Conservation (phyloP, 805 yeast species). For the Yamadazyma akitaensis region DNA sequence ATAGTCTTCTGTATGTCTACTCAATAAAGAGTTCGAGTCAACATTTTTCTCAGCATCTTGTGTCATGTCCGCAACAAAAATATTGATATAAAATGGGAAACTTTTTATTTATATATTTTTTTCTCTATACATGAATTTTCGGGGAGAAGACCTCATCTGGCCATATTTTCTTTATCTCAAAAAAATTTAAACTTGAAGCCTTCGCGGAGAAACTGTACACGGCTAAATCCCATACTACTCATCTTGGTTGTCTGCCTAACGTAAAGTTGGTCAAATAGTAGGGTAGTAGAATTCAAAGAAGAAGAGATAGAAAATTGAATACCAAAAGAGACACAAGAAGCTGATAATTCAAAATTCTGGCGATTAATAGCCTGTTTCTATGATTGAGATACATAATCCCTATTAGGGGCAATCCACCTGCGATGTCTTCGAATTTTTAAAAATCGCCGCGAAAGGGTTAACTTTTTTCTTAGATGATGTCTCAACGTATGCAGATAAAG, state of each 20-base stretch:
- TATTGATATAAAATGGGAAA: not conserved
- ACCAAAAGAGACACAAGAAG: too few relatives aligned
- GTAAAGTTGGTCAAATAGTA: too few relatives aligned
- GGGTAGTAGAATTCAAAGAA: too few relatives aligned
- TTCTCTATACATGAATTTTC: not conserved
- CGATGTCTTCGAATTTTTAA: too few relatives aligned
- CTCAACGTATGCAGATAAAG: not conserved
- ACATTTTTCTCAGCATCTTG: conserved; percentile 11
- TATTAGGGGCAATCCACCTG: too few relatives aligned
- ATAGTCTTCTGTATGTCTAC: conserved; percentile 47
- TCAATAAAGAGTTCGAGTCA: conserved; percentile 28
- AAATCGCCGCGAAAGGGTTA: not conserved
- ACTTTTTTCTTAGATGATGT: not conserved
- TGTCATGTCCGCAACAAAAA: not conserved
- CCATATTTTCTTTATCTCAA: not conserved
- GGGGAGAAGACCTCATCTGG: conserved; percentile 5
- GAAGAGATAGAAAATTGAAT: too few relatives aligned
- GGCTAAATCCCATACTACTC: not conserved
- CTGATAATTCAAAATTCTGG: too few relatives aligned
- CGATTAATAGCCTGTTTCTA: too few relatives aligned
- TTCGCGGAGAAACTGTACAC: not conserved
- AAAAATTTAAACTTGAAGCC: not conserved
- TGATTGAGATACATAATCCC: too few relatives aligned
- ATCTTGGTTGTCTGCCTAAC: too few relatives aligned
- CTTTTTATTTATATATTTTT: not conserved